Percentiles rank a stretch among this genome's conserved stretches.
Evolutionary conservation across 2,329 filamentous ascomycete species (phyloP).

Genomic region (Colletotrichum zoysiae): DNA sequence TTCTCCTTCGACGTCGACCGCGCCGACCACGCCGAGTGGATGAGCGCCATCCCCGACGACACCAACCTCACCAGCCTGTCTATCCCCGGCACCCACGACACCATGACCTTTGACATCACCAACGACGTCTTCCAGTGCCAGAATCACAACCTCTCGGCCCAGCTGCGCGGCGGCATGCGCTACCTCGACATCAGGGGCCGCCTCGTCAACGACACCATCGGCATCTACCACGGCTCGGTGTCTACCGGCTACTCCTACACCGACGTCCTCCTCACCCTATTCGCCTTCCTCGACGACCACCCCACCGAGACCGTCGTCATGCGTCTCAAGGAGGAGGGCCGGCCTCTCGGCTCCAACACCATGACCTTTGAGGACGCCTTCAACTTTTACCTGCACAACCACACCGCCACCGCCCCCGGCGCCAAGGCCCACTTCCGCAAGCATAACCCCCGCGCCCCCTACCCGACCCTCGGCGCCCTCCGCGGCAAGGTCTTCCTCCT

Average conservation of each 20-base stretch:
- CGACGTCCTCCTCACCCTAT: conserved; percentile 58
- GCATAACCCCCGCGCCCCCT: conserved; percentile 48
- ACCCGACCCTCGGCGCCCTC: conserved; percentile 60
- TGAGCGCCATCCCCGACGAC: conserved; percentile 57
- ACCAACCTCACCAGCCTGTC: conserved; percentile 58
- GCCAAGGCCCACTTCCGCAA: conserved; percentile 53
- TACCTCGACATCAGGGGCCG: conserved; percentile 64
- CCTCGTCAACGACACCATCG: conserved; percentile 56
- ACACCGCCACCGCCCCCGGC: conserved; percentile 52
- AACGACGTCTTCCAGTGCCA: conserved; percentile 59
- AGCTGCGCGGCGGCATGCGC: conserved; percentile 61
- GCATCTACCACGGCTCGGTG: conserved; percentile 61
- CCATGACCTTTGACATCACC: conserved; percentile 60
- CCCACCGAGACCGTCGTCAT: conserved; percentile 62
- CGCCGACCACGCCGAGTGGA: conserved; percentile 55
- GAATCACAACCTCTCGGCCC: conserved; percentile 58
- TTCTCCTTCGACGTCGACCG: conserved; percentile 59
- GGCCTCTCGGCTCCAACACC: conserved; percentile 52
- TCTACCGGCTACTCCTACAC: conserved; percentile 60
- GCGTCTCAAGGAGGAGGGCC: conserved; percentile 63
- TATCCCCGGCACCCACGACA: conserved; percentile 67
- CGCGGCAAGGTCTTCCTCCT: conserved; percentile 62
- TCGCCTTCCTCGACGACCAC: conserved; percentile 59
- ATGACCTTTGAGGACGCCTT: conserved; percentile 61
- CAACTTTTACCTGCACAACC: conserved; percentile 53